Evolutionary conservation across 2,329 filamentous ascomycete genomes (phyloP).

Genomic region (Alternaria alternata): DNA sequence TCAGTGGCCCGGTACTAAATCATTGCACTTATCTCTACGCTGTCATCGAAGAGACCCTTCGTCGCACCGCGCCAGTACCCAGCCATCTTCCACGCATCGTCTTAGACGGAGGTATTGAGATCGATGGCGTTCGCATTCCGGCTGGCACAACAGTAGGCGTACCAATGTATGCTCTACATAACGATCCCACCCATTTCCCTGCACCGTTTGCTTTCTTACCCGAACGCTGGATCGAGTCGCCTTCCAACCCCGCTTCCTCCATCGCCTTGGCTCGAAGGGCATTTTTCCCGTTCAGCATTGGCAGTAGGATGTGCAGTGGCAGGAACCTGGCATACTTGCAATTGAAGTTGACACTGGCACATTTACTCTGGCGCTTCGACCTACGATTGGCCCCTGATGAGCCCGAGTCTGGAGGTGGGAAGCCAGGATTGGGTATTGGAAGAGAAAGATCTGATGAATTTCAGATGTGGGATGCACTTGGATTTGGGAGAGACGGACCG

Average conservation of each 20-base stretch:
- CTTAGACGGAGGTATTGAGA: slow-evolving; percentile 32
- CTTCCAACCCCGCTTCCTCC: slow-evolving; percentile 8
- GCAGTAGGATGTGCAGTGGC: slow-evolving; percentile 68
- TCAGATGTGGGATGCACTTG: slow-evolving; percentile 75
- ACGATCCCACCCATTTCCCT: slow-evolving; percentile 25
- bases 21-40: slow-evolving; percentile 40
- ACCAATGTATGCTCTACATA: slow-evolving; percentile 34
- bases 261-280: slow-evolving; percentile 50
- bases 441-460: slow-evolving; percentile 60
- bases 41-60: slow-evolving; percentile 46
- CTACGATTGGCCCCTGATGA: slow-evolving; percentile 45
- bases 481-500: slow-evolving; percentile 72
- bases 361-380: slow-evolving; percentile 68
- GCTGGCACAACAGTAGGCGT: slow-evolving; percentile 35
- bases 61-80: slow-evolving; percentile 36
- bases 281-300: slow-evolving; percentile 75
- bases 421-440: slow-evolving; percentile 25
- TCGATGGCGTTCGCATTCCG: slow-evolving; percentile 33
- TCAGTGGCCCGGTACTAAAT: slow-evolving; percentile 26
- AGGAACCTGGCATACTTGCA: slow-evolving; percentile 72
- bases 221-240: slow-evolving; percentile 32
- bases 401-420: slow-evolving; percentile 23
- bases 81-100: slow-evolving; percentile 39
- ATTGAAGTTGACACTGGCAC: slow-evolving; percentile 67
- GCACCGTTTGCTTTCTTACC: slow-evolving; percentile 29